Evolutionary conservation across 208 protist genomes (phyloP).

Genomic region (Dictyostelium gargantuum): DNA sequence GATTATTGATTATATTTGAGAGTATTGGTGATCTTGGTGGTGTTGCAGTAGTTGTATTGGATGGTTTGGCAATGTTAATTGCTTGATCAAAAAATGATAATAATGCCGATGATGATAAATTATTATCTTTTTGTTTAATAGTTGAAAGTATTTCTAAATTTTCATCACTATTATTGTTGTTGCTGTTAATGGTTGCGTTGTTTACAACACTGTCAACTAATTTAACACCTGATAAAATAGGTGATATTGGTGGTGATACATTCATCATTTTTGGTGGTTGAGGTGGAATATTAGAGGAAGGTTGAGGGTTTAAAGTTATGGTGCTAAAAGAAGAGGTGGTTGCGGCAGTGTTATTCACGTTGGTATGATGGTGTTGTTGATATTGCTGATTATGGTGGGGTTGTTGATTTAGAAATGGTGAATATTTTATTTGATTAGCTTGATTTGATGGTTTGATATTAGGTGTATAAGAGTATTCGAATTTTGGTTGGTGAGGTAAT

Average conservation of each 20-base stretch:
- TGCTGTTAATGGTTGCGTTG: no score
- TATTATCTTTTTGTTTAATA: background rate
- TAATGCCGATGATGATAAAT: slow-evolving; percentile 2
- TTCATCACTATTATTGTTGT: background rate
- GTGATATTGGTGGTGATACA: background rate
- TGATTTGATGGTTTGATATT: background rate
- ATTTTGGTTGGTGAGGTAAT: slow-evolving; percentile 19
- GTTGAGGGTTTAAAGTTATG: no score
- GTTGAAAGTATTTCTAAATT: background rate
- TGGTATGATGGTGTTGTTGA: background rate
- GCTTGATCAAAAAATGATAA: slow-evolving; percentile 13
- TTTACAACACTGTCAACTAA: background rate
- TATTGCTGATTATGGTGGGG: background rate
- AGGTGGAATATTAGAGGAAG: background rate
- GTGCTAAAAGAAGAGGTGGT: background rate
- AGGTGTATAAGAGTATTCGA: slow-evolving; percentile 50
- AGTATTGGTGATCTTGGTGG: background rate
- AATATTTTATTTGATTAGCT: background rate
- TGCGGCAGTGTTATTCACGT: background rate
- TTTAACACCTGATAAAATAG: background rate
- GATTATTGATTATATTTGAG: background rate
- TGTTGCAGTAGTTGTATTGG: background rate
- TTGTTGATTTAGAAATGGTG: background rate
- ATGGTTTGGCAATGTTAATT: background rate
- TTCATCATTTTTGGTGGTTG: background rate